These are phyloP conservation scores for Lentinus brumalis DNA, from an alignment of 768 basidiomycete species.

Conservation along the genomic window DNA sequence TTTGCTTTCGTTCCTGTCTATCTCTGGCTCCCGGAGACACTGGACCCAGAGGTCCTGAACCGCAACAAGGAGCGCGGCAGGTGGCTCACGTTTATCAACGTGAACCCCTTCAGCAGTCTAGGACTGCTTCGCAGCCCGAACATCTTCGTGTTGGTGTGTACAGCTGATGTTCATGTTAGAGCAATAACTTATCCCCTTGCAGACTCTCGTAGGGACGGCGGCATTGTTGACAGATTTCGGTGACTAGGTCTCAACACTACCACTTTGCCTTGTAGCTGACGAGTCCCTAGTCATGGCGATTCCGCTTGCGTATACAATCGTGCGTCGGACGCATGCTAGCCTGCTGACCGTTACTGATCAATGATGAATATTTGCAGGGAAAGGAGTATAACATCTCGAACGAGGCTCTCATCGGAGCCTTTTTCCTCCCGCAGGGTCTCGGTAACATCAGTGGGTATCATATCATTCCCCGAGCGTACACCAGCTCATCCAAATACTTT, in stretches of 20 bases:
- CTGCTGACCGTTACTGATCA: neutral
- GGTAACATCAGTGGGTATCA: conserved; percentile 54
- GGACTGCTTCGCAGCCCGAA: conserved; percentile 60
- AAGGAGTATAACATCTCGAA: conserved; percentile 55
- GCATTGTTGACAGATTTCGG: conserved; percentile 31
- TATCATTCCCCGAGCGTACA: neutral
- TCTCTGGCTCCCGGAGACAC: conserved; percentile 65
- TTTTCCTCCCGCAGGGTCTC: conserved; percentile 60
- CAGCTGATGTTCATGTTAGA: neutral
- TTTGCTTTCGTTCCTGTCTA: conserved; percentile 42
- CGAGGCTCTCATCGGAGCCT: conserved; percentile 58
- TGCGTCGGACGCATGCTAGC: conserved; percentile 32
- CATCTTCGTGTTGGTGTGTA: conserved; percentile 53
- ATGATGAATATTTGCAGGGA: conserved; percentile 55
- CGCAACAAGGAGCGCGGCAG: conserved; percentile 25
- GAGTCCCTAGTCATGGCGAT: conserved; percentile 43
- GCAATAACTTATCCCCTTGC: conserved; percentile 10
- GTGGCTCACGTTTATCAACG: conserved; percentile 38
- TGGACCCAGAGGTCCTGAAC: conserved; percentile 55
- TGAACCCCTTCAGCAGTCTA: conserved; percentile 63
- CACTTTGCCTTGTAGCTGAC: too few species aligned
- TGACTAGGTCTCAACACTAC: conserved; percentile 39
- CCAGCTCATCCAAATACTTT: neutral
- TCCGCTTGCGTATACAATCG: conserved; percentile 69
- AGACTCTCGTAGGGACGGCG: conserved; percentile 44